A percentile compares a stretch with the other conserved stretches of the same genome.
These are phyloP conservation scores for Phytophthora europaea DNA, from an alignment of 352 stramenopile species.

Conservation along the genomic window DNA sequence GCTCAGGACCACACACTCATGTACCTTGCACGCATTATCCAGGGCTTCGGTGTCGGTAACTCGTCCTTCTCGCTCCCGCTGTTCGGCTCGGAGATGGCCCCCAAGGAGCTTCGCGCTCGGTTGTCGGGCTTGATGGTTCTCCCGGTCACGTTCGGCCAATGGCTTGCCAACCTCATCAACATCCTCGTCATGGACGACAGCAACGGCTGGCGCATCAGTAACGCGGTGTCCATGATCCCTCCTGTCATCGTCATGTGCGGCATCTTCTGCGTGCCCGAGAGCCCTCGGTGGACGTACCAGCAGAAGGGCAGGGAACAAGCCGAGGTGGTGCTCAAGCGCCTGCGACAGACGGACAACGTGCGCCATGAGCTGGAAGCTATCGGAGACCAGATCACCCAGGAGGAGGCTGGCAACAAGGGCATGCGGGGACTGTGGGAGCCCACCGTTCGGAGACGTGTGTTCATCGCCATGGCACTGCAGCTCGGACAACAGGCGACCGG, in stretches of 20 bases:
- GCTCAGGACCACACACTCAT: slow-evolving; percentile 34
- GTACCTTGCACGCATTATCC: slow-evolving; percentile 42
- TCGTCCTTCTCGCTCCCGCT: slow-evolving; percentile 48
- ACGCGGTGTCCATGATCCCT: slow-evolving; percentile 44
- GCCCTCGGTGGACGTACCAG: slow-evolving; percentile 42
- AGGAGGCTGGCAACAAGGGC: slow-evolving; percentile 37
- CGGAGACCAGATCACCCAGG: slow-evolving; percentile 40
- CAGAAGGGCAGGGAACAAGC: slow-evolving; percentile 39
- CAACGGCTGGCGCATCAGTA: slow-evolving; percentile 47
- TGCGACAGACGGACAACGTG: slow-evolving; percentile 47
- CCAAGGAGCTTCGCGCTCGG: slow-evolving; percentile 46
- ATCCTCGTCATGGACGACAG: slow-evolving; percentile 35
- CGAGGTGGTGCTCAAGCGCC: slow-evolving; percentile 42
- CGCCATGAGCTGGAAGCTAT: slow-evolving; percentile 46
- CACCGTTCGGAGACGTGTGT: slow-evolving; percentile 35
- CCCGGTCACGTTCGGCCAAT: slow-evolving; percentile 36
- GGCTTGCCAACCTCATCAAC: slow-evolving; percentile 49
- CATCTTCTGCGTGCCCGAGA: slow-evolving; percentile 42
- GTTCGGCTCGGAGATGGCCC: slow-evolving; percentile 51
- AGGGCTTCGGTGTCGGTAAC: slow-evolving; percentile 51
- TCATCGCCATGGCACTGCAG: slow-evolving; percentile 51
- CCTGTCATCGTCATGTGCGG: slow-evolving; percentile 48
- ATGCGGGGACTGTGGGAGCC: slow-evolving; percentile 39
- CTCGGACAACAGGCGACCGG: slow-evolving; percentile 49
- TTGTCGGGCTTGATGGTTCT: slow-evolving; percentile 49